phyloP scores from a whole-genome alignment of 441 rosid species.

The Gossypium aridum region DNA sequence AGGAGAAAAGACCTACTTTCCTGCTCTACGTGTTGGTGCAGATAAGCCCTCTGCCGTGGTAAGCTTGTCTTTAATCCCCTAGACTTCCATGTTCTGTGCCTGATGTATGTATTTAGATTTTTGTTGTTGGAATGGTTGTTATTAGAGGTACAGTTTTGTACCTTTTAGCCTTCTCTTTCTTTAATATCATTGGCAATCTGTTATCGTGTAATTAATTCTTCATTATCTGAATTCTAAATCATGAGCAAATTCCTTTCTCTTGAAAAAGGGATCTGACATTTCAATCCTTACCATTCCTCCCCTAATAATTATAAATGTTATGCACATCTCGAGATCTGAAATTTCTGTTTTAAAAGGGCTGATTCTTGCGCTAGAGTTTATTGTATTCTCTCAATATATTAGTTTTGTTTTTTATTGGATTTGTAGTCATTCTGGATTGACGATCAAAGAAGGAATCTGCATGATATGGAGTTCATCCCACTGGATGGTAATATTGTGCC shows the following conservation, averaged over 20 bases:
- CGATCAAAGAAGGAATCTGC: constrained; percentile 43
- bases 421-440: constrained; percentile 90
- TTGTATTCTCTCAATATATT: not conserved
- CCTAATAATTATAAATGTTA: not conserved
- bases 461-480: constrained; percentile 30
- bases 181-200: not conserved
- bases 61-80: constrained; percentile 23
- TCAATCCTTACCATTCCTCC: constrained; percentile 3
- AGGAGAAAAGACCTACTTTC: constrained; percentile 86
- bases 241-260: not conserved
- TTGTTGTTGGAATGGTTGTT: not conserved
- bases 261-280: not conserved
- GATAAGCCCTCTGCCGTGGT: constrained; percentile 75
- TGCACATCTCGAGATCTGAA: not conserved
- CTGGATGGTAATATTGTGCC: constrained; percentile 57
- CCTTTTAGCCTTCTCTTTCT: not conserved
- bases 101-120: not conserved
- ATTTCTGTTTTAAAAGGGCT: not conserved
- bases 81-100: constrained; percentile 7
- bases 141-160: not conserved
- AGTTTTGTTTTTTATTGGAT: constrained; percentile 20
- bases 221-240: not conserved
- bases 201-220: not conserved
- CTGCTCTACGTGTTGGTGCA: constrained; percentile 64
- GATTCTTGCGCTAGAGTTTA: not conserved